These are phyloP conservation scores for Paraurostyla sp. DNA, from an alignment of 73 alveolate genomes.

Conservation along the genomic window DNA sequence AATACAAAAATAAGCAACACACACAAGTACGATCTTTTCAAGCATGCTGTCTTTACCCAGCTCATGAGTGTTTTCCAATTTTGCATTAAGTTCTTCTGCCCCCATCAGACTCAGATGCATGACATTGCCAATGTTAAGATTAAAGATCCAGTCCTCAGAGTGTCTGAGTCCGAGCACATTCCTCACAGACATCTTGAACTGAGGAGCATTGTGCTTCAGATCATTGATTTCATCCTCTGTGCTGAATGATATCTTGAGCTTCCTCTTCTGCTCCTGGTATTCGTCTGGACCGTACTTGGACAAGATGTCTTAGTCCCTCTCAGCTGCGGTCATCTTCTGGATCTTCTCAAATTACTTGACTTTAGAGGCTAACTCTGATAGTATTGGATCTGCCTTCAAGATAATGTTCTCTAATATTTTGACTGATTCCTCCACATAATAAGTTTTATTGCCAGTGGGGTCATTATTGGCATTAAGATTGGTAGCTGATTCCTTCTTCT, in stretches of 20 bases:
- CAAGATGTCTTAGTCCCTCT: constrained; percentile 16
- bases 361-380: constrained; percentile 48
- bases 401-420: constrained; percentile 47
- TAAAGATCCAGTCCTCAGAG: constrained; percentile 84
- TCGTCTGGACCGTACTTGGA: constrained; percentile 43
- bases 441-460: not conserved
- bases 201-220: not conserved
- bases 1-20: constrained; percentile 85
- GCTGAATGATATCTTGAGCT: constrained; percentile 19
- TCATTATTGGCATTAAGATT: not conserved
- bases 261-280: constrained; percentile 9
- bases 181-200: constrained; percentile 57
- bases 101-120: constrained; percentile 83
- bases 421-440: constrained; percentile 66
- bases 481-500: not conserved
- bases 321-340: not conserved
- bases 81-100: constrained; percentile 58
- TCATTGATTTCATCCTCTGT: constrained; percentile 46
- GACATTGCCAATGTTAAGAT: constrained; percentile 86
- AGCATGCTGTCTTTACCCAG: constrained; percentile 86
- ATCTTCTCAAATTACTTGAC: constrained; percentile 44
- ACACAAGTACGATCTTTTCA: constrained; percentile 84
- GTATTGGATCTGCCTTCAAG: constrained; percentile 48
- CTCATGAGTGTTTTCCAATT: constrained; percentile 71
- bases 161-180: constrained; percentile 57